Evolutionary conservation across 2,329 filamentous ascomycete genomes (phyloP).

Genomic region (Aspergillus felis): DNA sequence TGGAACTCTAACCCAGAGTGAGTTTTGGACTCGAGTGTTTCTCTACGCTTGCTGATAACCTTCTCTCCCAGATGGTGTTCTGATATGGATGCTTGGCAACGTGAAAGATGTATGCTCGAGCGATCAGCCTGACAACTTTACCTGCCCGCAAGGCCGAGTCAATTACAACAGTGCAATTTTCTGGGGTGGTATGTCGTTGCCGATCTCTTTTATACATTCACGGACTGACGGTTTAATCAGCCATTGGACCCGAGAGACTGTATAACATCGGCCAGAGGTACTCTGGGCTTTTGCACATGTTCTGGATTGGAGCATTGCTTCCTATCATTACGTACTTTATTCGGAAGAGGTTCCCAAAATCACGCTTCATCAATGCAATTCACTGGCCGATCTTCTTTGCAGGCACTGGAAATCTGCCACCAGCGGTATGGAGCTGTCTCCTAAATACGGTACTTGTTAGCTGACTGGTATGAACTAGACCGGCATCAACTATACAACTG

Average conservation of each 20-base stretch:
- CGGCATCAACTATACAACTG: conserved; percentile 22
- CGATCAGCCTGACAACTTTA: conserved; percentile 43
- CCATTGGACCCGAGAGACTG: conserved; percentile 46
- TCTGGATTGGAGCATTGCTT: conserved; percentile 46
- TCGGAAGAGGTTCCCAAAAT: conserved; percentile 57
- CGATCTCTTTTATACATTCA: neutral
- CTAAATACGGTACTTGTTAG: neutral
- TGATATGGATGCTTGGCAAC: conserved; percentile 30
- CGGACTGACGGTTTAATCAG: conserved; percentile 2
- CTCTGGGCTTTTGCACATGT: conserved; percentile 44
- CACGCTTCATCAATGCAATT: conserved; percentile 19
- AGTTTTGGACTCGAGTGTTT: conserved; percentile 27
- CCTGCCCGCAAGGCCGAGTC: conserved; percentile 44
- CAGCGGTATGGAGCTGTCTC: conserved; percentile 10
- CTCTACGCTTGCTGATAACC: conserved; percentile 33
- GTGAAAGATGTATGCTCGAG: conserved; percentile 38
- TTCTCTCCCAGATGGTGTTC: conserved; percentile 28
- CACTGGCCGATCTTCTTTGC: conserved; percentile 26
- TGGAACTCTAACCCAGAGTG: conserved; percentile 40
- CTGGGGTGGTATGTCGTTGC: conserved; percentile 36
- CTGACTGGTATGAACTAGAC: conserved; percentile 9
- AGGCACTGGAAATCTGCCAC: conserved; percentile 22
- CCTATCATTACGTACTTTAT: conserved; percentile 48
- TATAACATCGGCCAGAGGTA: conserved; percentile 47
- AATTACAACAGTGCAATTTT: conserved; percentile 45